Base-by-base conservation (phyloP, 495 filamentous ascomycete species). In the Penicillium flavigenum region DNA sequence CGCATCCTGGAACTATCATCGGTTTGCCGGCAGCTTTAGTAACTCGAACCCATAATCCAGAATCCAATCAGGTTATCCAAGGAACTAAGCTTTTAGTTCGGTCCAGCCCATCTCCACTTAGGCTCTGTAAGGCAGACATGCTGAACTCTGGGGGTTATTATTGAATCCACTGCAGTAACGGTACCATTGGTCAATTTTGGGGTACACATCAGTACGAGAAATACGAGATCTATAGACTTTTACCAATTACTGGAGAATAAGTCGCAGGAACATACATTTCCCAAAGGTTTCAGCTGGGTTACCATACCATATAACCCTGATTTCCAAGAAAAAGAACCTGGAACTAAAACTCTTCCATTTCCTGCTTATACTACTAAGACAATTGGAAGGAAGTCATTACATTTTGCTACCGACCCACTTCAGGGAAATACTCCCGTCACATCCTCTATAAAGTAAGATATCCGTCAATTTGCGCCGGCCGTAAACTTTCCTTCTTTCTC, bases 371-470 rank as follows among this genome's bases (percentile, higher is more conserved):
- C 3, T 3, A 54, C 36, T 50, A 44, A 63, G 56, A 46, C 7
- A n/a, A 36, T 49, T 42, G 54, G 3, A 54, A 52, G 31, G 20
- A 32, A 43, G 47, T 56, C 52, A 26, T 53, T 43, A 20, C n/a
- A 42, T n/a, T 47, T 53, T 44, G 5, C 2, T 1, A 39, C n/a
- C 8, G 56, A 54, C 53, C 63, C 63, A 63, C 50, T 43, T 2
- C 32, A 22, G 24, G 19, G 24, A 31, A 34, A 27, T 29, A 29
- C 11, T 12, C 3, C 31, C 31, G 31, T 34, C 34, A 32, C 3
- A 6, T 24, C 39, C 44, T 53, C 44, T 69, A 69, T 69, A 69
- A 69, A 67, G 41, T 57, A 61, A 59, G 12, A 54, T 47, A 17
- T 43, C 64, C 62, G 24, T 36, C 22, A 27, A 41, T 45, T 47